Conservation (phyloP, 2,329 filamentous ascomycete genomes). For the Paecilomyces niveus region DNA sequence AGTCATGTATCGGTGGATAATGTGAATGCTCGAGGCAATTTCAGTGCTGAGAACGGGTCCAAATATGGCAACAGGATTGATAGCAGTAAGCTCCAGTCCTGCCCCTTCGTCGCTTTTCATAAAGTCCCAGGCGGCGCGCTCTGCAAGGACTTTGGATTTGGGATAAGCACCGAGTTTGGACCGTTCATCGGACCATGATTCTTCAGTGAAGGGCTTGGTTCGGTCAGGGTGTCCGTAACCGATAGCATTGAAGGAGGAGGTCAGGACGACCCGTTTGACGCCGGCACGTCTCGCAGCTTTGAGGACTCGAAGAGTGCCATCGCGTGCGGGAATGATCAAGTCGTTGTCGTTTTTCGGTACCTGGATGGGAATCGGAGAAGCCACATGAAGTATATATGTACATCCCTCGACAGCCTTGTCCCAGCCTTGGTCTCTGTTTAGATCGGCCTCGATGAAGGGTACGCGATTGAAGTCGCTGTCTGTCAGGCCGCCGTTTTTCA, state of each 20-base stretch:
- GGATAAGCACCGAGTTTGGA: conserved; percentile 15
- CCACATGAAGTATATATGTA: too few species aligned
- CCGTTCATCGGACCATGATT: conserved; percentile 19
- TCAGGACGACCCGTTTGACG: conserved; percentile 15
- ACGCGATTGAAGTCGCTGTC: too few species aligned
- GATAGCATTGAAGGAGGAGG: conserved; percentile 8
- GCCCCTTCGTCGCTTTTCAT: conserved; percentile 17
- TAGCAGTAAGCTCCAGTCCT: conserved; percentile 18
- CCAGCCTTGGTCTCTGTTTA: too few species aligned
- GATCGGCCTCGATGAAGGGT: too few species aligned
- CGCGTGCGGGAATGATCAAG: conserved; percentile 24
- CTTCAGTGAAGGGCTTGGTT: conserved; percentile 20
- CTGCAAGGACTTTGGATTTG: conserved; percentile 28
- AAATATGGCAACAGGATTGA: conserved; percentile 22
- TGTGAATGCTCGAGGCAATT: conserved; percentile 13
- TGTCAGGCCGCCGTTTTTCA: too few species aligned
- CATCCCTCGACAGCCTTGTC: too few species aligned
- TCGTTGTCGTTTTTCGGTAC: conserved; percentile 24
- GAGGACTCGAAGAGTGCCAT: conserved; percentile 24
- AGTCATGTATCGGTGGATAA: conserved; percentile 19
- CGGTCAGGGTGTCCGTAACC: conserved; percentile 14
- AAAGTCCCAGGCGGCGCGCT: conserved; percentile 27
- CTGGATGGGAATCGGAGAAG: too few species aligned
- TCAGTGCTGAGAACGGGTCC: conserved; percentile 22
- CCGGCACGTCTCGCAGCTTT: conserved; percentile 17